These are phyloP conservation scores for Dichomitus squalens DNA, from an alignment of 1,284 basidiomycete genomes.

Conservation along the genomic window DNA sequence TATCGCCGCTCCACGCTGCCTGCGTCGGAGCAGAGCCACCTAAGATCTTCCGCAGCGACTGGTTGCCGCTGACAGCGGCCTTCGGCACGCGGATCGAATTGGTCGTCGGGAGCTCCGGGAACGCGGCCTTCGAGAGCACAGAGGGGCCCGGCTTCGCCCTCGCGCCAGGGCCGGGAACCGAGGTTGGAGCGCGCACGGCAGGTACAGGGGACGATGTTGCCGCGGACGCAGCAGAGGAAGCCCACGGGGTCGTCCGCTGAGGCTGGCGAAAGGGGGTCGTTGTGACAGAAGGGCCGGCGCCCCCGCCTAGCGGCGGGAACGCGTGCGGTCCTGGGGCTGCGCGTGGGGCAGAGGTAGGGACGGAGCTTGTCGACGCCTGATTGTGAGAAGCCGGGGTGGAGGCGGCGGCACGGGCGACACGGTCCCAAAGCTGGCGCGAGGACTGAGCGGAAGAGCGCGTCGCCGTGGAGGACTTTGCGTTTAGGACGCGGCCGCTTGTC, in stretches of 20 bases:
- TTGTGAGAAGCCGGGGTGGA: slow-evolving; percentile 44
- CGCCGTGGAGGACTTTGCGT: slow-evolving; percentile 77
- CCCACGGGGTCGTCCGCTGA: slow-evolving; percentile 62
- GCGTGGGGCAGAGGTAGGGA: slow-evolving; percentile 31
- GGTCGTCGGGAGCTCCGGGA: slow-evolving; percentile 69
- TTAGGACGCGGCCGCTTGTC: slow-evolving; percentile 79
- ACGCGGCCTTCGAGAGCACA: slow-evolving; percentile 58
- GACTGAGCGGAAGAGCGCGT: slow-evolving; percentile 58
- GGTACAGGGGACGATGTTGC: slow-evolving; percentile 12
- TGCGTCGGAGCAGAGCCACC: slow-evolving; percentile 50
- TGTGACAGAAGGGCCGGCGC: slow-evolving; percentile 31
- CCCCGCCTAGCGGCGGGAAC: slow-evolving; percentile 44
- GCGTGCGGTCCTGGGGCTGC: slow-evolving; percentile 35
- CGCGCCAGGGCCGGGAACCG: slow-evolving; percentile 32
- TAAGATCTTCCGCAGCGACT: slow-evolving; percentile 72
- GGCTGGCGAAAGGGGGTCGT: slow-evolving; percentile 44
- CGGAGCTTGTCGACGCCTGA: slow-evolving; percentile 29
- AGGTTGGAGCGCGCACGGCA: slow-evolving; percentile 26
- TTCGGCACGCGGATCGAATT: slow-evolving; percentile 43
- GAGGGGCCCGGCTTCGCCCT: slow-evolving; percentile 38
- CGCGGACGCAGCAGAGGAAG: slow-evolving; percentile 32
- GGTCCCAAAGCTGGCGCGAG: slow-evolving; percentile 78
- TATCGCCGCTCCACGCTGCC: slow-evolving; percentile 50
- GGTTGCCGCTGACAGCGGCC: slow-evolving; percentile 63
- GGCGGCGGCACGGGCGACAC: slow-evolving; percentile 84